Evolutionary conservation across 441 rosid species (phyloP), one percentile per base, ranked within the genome.

Genomic region (Melastoma candidum): DNA sequence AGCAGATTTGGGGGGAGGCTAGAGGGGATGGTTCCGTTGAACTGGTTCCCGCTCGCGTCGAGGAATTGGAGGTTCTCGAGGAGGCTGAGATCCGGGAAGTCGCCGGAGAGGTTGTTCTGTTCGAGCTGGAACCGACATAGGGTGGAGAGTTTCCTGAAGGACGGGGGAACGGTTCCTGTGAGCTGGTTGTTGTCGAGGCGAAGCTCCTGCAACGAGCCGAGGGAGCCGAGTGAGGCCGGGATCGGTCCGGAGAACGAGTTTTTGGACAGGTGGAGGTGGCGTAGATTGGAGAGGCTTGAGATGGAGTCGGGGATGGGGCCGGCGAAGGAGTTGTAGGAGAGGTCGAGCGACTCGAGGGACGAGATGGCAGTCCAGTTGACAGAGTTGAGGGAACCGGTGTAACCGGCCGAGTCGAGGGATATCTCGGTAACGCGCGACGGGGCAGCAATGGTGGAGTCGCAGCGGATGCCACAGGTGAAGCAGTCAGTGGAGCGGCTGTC

Each of bases 381-480:
- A 9, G 44, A 51, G 39, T 36, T 13, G 44, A 56, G 52, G 51
- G 51, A 46, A 44, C 60, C 60, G 3, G 29, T 46, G 45, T 56
- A 47, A 22, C 52, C 51, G 5, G 60, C 60, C 11, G 39, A 26
- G 46, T 56, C 51, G 51, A 56, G 60, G 51, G 60, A 13, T 2
- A 56, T 11, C 2, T 56, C 60, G 52, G 60, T 56, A 26, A 56
- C 51, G 11, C 63, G 63, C 9, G 63, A 59, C 1, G 43, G 11
- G 45, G 51, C 44, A 26, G 56, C 41, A 26, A 46, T 9, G 36
- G 46, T 12, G 49, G 17, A 29, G 56, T 59, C 63, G 44, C 63
- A 59, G 17, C 57, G 63, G 26, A 59, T 26, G 43, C 63, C 63
- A 26, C 56, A 59, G 12, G 63, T 59, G 63, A 59, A 59, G 12